Evolutionary conservation across 75 land plant species (phyloP).

Genomic region (Adiantum capillusveneris): DNA sequence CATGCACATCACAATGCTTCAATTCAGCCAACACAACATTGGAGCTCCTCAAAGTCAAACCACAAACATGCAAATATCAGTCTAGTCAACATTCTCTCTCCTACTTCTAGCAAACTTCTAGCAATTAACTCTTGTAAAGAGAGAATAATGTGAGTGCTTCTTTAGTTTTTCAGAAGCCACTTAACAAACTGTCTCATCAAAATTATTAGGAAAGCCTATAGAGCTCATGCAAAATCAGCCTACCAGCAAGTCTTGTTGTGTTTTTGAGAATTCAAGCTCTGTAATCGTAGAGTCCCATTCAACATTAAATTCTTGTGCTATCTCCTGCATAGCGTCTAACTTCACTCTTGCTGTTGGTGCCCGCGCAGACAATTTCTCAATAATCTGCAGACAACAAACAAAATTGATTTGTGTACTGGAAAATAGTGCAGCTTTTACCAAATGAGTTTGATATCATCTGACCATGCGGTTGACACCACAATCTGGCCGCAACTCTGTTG

Average conservation of each 20-base stretch:
- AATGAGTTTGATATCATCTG: not conserved
- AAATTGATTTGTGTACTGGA: not conserved
- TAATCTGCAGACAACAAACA: slow-evolving; percentile 33
- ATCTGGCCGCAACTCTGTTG: slow-evolving; percentile 70
- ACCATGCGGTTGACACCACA: slow-evolving; percentile 68
- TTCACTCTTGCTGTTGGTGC: slow-evolving; percentile 49
- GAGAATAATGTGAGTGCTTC: not conserved
- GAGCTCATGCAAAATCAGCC: no score
- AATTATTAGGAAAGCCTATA: not conserved
- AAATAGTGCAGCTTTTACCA: no score
- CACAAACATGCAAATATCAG: no score
- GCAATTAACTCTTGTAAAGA: no score
- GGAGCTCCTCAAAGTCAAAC: slow-evolving; percentile 4
- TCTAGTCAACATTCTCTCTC: no score
- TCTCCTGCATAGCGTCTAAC: slow-evolving; percentile 49
- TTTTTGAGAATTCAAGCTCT: slow-evolving; percentile 52
- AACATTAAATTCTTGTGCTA: slow-evolving; percentile 45
- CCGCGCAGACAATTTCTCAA: slow-evolving; percentile 68
- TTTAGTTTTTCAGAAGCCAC: slow-evolving; percentile 1
- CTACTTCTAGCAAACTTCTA: no score
- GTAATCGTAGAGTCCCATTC: slow-evolving; percentile 65
- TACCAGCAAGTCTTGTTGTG: slow-evolving; percentile 79
- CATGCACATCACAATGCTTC: slow-evolving; percentile 18
- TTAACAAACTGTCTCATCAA: not conserved
- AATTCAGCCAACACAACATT: slow-evolving; percentile 23